phyloP scores from a whole-genome alignment of 106 monocot species.

The Allium fistulosum region DNA sequence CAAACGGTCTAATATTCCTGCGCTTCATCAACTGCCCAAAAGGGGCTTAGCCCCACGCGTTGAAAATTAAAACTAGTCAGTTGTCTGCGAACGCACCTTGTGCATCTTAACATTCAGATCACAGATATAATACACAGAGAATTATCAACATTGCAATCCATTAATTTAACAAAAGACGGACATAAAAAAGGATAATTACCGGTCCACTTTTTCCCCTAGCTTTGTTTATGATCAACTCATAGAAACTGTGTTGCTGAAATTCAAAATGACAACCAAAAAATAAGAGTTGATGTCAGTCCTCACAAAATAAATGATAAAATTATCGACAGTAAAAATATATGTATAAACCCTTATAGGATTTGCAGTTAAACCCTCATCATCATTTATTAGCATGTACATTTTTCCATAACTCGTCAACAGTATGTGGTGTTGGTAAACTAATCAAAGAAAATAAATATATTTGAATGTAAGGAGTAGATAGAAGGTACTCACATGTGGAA shows the following conservation, averaged over 20 bases:
- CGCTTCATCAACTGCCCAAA: too few species aligned
- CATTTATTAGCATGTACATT: too few species aligned
- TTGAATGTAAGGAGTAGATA: background rate
- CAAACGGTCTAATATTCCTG: too few species aligned
- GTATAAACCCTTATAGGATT: too few species aligned
- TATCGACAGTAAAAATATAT: too few species aligned
- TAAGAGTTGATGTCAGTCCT: background rate
- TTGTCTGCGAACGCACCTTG: too few species aligned
- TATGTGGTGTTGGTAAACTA: background rate
- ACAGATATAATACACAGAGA: background rate
- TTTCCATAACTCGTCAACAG: background rate
- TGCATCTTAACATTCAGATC: background rate
- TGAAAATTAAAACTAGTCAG: too few species aligned
- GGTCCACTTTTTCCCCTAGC: constrained; percentile 99
- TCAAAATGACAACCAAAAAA: background rate
- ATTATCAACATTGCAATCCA: too few species aligned
- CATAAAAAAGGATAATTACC: constrained; percentile 22
- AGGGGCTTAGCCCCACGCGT: too few species aligned
- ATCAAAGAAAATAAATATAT: background rate
- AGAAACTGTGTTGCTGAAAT: constrained; percentile 97
- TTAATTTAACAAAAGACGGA: too few species aligned
- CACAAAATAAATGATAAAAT: too few species aligned
- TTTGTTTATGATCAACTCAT: constrained; percentile 96
- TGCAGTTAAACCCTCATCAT: too few species aligned
- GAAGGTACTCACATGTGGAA: constrained; percentile 65